Base-by-base conservation (phyloP, 1,284 basidiomycete species). In the Waitea zeae region DNA sequence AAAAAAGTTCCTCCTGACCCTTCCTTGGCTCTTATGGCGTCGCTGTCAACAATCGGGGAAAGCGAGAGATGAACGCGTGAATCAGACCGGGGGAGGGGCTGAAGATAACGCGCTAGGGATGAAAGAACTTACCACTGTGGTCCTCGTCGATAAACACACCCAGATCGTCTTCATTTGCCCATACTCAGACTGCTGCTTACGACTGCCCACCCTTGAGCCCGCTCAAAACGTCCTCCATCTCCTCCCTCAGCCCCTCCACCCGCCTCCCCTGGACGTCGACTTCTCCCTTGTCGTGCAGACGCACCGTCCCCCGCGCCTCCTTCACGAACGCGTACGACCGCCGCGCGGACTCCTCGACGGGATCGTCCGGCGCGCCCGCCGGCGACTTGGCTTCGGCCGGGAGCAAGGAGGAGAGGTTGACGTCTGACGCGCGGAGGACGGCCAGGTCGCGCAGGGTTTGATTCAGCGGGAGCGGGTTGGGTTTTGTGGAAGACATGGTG, bases 391-490 rank as follows among this genome's bases (percentile, higher is more conserved):
- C 29, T 26, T n/a, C 9, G 13, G 48, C 41, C 17, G 57, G 46
- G 19, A 70, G 42, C 19, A 69, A 42, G 12, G 49, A 47, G 13
- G 63, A 54, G 12, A 78, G 44, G 44, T 78, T 66, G 20, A 70
- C 40, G 31, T 65, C 67, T 4, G 70, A 70, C 15, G 69, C 67
- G 28, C 74, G 67, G 15, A 83, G 53, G 19, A 79, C 52, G 2
- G 79, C 77, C 19, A 83, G 65, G 50, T 83, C 80, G n/a, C 65
- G 70, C 28, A 82, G 58, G 3, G 69, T 71, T 39, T 69, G 62
- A 38, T 60, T 53, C 30, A 81, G 57, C 5, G 71, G 57, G 17
- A 83, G 57, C 7, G 70, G 63, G n/a, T n/a, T n/a, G n/a, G n/a
- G n/a, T n/a, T n/a, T n/a, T n/a, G n/a, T n/a, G n/a, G n/a, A n/a